phyloP scores from a whole-genome alignment of 2,329 filamentous ascomycete species.

The Aspergillus aculeatus region DNA sequence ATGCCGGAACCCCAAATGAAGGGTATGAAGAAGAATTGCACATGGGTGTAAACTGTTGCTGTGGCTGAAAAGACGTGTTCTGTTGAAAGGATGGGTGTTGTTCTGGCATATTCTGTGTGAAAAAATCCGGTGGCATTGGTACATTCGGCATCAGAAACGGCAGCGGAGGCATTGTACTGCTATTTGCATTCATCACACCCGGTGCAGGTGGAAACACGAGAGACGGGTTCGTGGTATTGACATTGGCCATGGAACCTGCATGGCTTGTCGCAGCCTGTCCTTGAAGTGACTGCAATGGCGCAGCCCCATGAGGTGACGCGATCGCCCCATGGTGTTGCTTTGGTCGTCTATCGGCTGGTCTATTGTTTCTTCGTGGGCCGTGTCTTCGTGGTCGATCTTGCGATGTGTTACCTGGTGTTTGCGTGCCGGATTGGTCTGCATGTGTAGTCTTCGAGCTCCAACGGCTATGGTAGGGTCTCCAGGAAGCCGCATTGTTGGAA shows the following conservation, averaged over 20 bases:
- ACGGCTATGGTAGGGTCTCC: conserved; percentile 22
- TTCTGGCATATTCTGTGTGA: conserved; percentile 2
- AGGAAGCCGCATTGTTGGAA: conserved; percentile 5
- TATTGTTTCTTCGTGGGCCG: conserved; percentile 1
- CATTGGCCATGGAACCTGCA: background rate
- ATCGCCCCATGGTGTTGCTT: background rate
- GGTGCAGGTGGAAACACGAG: conserved; percentile 6
- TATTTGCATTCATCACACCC: background rate
- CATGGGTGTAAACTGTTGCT: conserved; percentile 9
- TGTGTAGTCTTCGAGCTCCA: conserved; percentile 17
- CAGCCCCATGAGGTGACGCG: background rate
- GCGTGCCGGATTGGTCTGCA: background rate
- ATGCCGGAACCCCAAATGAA: conserved; percentile 5
- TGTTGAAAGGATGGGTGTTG: background rate
- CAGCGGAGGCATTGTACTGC: conserved; percentile 1
- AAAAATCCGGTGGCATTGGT: background rate
- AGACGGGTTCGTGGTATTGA: conserved; percentile 5
- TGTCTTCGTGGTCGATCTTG: conserved; percentile 3
- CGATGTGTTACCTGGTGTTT: background rate
- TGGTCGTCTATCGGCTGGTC: background rate
- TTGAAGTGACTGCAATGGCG: background rate
- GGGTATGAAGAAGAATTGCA: conserved; percentile 8
- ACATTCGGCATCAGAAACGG: background rate
- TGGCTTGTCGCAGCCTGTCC: background rate
- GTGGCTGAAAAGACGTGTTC: background rate